phyloP scores from a whole-genome alignment of 352 stramenopile genomes.

The Phytophthora cryptogea region DNA sequence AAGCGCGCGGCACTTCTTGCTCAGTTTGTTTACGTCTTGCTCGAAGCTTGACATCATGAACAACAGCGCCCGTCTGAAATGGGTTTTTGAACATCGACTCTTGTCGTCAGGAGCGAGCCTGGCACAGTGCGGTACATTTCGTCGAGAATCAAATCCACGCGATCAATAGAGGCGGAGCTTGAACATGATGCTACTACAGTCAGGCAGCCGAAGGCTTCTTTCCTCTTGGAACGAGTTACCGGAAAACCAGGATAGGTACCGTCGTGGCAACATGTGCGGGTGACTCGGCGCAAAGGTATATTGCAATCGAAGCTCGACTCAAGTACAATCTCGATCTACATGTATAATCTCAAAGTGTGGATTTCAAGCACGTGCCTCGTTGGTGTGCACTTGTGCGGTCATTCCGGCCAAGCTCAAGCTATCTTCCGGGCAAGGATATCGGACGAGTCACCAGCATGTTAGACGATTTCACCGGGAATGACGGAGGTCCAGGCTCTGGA shows the following conservation, averaged over 20 bases:
- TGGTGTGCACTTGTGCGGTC: background rate
- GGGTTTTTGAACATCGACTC: too few relatives aligned
- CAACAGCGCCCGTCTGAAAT: conserved; percentile 12
- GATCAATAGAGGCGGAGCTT: conserved; percentile 2
- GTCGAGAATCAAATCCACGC: conserved; percentile 5
- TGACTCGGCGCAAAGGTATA: too few relatives aligned
- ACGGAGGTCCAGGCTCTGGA: conserved; percentile 5
- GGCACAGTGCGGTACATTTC: background rate
- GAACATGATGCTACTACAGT: background rate
- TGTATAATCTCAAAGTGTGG: background rate
- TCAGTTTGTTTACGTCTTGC: conserved; percentile 12
- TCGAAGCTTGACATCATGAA: conserved; percentile 16
- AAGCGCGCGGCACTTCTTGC: background rate
- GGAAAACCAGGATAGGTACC: too few relatives aligned
- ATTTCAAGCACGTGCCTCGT: background rate
- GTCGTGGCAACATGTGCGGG: background rate
- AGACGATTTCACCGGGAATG: background rate
- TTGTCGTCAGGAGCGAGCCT: conserved; percentile 1
- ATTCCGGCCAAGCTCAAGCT: background rate
- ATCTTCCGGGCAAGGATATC: conserved; percentile 10
- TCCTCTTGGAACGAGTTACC: too few relatives aligned
- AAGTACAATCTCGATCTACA: background rate
- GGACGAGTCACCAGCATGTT: background rate
- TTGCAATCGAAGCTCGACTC: background rate
- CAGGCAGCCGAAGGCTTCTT: too few relatives aligned